Conservation (phyloP, 2,329 filamentous ascomycete genomes). For the Ascochyta koolunga region DNA sequence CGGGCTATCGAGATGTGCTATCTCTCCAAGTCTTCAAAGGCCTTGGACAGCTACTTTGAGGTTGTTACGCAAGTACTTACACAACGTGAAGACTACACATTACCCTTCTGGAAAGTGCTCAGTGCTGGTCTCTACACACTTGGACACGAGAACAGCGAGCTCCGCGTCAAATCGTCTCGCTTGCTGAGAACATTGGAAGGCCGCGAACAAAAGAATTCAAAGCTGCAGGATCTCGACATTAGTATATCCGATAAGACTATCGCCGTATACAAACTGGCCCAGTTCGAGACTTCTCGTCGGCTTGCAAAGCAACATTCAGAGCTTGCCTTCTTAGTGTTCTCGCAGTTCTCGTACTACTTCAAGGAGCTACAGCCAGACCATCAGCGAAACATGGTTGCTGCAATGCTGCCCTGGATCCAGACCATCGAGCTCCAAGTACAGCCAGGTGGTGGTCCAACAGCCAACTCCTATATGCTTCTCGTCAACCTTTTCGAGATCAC, state of each 20-base stretch:
- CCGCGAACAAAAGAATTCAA: constrained; percentile 81
- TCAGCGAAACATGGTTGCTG: constrained; percentile 92
- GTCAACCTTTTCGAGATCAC: constrained; percentile 97
- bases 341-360: constrained; percentile 93
- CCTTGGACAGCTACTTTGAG: constrained; percentile 92
- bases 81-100: constrained; percentile 79
- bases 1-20: constrained; percentile 94
- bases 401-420: constrained; percentile 95
- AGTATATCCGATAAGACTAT: constrained; percentile 98
- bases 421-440: constrained; percentile 91
- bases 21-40: constrained; percentile 76
- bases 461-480: constrained; percentile 90
- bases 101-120: constrained; percentile 89
- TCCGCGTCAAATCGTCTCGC: constrained; percentile 84
- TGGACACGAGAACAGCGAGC: constrained; percentile 87
- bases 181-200: constrained; percentile 83
- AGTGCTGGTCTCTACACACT: constrained; percentile 89
- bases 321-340: constrained; percentile 91
- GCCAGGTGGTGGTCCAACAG: constrained; percentile 87
- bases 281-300: constrained; percentile 93
- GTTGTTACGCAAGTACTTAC: constrained; percentile 88
- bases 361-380: constrained; percentile 81
- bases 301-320: constrained; percentile 88
- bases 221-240: constrained; percentile 96
- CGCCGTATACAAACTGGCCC: constrained; percentile 94